A percentile compares a stretch with the other conserved stretches of the same genome.
phyloP scores from a whole-genome alignment of 805 yeast species.

The Suhomyces canberraensis region DNA sequence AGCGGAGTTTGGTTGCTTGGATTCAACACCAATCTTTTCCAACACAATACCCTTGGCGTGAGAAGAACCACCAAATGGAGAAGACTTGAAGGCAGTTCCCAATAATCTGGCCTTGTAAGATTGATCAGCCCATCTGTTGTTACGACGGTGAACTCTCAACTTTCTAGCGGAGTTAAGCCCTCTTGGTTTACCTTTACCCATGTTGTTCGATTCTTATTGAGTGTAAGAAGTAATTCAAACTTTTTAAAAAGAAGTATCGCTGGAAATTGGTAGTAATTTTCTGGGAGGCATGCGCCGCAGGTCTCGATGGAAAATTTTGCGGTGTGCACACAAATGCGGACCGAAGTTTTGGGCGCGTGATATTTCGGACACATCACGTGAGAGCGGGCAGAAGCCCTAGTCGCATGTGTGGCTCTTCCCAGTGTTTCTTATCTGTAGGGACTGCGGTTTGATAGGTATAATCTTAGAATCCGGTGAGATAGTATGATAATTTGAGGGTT shows the following conservation, averaged over 20 bases:
- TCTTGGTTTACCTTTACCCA: slow-evolving; percentile 99
- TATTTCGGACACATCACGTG: too few species aligned
- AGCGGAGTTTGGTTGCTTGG: slow-evolving; percentile 99
- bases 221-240: slow-evolving; percentile 7
- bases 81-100: slow-evolving; percentile 99
- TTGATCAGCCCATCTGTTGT: slow-evolving; percentile 99
- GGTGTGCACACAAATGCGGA: background rate
- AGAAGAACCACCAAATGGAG: slow-evolving; percentile 99
- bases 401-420: too few species aligned
- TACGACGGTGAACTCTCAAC: slow-evolving; percentile 99
- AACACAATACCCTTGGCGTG: slow-evolving; percentile 99
- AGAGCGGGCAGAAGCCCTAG: too few species aligned
- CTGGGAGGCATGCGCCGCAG: background rate
- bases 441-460: too few species aligned
- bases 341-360: too few species aligned
- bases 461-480: too few species aligned
- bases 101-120: slow-evolving; percentile 97
- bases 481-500: too few species aligned
- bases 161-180: slow-evolving; percentile 99
- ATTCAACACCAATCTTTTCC: slow-evolving; percentile 99
- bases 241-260: slow-evolving; percentile 7
- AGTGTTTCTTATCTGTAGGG: too few species aligned
- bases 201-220: slow-evolving; percentile 35
- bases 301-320: background rate
- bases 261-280: slow-evolving; percentile 8